These are phyloP conservation scores for Saturnispora hagleri DNA, from an alignment of 805 yeast species.

Conservation along the genomic window DNA sequence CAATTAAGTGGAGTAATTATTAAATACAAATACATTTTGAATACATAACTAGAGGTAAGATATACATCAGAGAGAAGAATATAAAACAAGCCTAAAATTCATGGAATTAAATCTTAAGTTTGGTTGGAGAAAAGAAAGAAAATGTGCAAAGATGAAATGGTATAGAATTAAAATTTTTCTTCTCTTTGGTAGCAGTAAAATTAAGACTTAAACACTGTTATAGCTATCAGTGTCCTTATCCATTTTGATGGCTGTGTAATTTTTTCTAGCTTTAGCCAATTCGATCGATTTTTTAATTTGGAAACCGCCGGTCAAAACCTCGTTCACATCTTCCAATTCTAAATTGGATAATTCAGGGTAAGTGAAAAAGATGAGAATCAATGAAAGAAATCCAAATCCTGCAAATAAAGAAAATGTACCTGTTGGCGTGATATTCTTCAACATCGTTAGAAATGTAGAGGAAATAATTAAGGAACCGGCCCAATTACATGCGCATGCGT, in stretches of 20 bases:
- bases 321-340: constrained; percentile 85
- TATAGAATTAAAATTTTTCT: background rate
- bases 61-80: background rate
- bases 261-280: constrained; percentile 39
- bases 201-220: constrained; percentile 2
- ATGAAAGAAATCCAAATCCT: constrained; percentile 63
- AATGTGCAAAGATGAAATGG: background rate
- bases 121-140: too few species aligned
- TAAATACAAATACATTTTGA: background rate
- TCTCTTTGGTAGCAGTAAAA: background rate
- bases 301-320: constrained; percentile 74
- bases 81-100: background rate
- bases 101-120: background rate
- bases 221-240: constrained; percentile 7
- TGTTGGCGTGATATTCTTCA: constrained; percentile 85
- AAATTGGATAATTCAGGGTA: constrained; percentile 90
- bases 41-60: background rate
- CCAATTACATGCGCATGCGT: constrained; percentile 93
- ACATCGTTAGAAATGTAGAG: constrained; percentile 88
- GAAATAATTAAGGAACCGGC: constrained; percentile 87
- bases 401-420: constrained; percentile 93
- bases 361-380: constrained; percentile 68
- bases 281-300: constrained; percentile 59
- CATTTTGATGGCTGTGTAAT: background rate
- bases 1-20: background rate